A percentile compares a stretch with the other conserved stretches of the same genome.
Evolutionary conservation across 1,284 basidiomycete species (phyloP).

Genomic region (Ceratobasidium papillatum): DNA sequence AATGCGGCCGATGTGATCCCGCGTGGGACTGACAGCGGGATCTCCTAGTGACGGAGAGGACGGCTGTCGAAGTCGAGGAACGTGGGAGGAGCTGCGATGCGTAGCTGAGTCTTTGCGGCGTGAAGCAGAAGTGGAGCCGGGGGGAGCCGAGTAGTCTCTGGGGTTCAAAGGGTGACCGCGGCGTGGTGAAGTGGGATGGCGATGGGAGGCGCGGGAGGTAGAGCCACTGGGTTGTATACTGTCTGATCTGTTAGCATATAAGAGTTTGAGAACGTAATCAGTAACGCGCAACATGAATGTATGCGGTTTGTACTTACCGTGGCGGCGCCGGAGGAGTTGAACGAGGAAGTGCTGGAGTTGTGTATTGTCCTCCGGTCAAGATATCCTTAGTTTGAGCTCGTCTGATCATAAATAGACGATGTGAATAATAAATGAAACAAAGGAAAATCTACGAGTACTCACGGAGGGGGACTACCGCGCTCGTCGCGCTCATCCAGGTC

Average conservation of each 20-base stretch:
- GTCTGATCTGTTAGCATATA: neutral
- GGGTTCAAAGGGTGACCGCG: neutral
- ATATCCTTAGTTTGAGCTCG: neutral
- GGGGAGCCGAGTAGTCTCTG: neutral
- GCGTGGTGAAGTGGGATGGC: neutral
- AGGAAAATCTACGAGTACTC: neutral
- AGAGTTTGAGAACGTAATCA: neutral
- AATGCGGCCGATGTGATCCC: no score
- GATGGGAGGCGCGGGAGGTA: neutral
- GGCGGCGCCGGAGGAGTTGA: neutral
- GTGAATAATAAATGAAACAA: neutral
- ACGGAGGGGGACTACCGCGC: neutral
- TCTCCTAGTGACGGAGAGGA: no score
- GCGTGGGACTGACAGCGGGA: no score
- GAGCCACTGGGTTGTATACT: neutral
- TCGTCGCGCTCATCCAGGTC: neutral
- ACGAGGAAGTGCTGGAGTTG: neutral
- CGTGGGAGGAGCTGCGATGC: no score
- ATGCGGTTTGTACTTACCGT: neutral
- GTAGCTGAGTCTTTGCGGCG: no score
- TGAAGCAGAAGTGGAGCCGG: neutral
- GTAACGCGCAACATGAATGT: neutral
- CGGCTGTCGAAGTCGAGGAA: no score
- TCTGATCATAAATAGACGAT: neutral
- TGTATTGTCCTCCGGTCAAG: neutral